Percentiles rank a stretch among this genome's conserved stretches.
Conservation (phyloP, 345 rosid genomes). For the Lepidium africanum region DNA sequence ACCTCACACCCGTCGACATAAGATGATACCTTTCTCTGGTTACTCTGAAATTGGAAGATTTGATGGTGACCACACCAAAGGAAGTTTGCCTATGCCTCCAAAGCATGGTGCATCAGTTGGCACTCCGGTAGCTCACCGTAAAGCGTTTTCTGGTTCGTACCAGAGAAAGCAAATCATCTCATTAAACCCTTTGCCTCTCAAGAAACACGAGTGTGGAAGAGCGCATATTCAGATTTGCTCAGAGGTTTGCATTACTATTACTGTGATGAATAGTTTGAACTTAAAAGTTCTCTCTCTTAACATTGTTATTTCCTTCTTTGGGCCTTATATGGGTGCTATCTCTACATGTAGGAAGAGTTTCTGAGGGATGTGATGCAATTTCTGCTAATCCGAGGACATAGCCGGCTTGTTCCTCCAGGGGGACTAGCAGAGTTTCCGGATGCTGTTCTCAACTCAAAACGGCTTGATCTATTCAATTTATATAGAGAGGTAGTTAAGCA, state of each 20-base stretch:
- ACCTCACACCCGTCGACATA: constrained; percentile 71
- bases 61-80: constrained; percentile 67
- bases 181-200: constrained; percentile 84
- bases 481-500: constrained; percentile 73
- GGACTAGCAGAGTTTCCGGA: constrained; percentile 94
- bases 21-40: constrained; percentile 73
- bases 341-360: constrained; percentile 82
- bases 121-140: constrained; percentile 58
- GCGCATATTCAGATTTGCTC: constrained; percentile 88
- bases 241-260: constrained; percentile 48
- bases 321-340: not conserved
- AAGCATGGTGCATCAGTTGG: constrained; percentile 52
- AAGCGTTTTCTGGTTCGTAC: constrained; percentile 65
- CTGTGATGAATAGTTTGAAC: not conserved
- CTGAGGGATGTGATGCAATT: constrained; percentile 97
- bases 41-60: constrained; percentile 63
- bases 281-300: not conserved
- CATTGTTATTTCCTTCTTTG: not conserved
- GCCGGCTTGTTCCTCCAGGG: constrained; percentile 95
- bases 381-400: constrained; percentile 83
- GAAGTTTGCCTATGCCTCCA: constrained; percentile 49
- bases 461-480: constrained; percentile 93
- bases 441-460: constrained; percentile 89
- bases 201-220: constrained; percentile 98
- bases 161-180: constrained; percentile 92